A percentile compares a stretch with the other conserved stretches of the same genome.
These are phyloP conservation scores for Backusella tuberculispora DNA, from an alignment of 192 early-diverging fungal species.

Conservation along the genomic window DNA sequence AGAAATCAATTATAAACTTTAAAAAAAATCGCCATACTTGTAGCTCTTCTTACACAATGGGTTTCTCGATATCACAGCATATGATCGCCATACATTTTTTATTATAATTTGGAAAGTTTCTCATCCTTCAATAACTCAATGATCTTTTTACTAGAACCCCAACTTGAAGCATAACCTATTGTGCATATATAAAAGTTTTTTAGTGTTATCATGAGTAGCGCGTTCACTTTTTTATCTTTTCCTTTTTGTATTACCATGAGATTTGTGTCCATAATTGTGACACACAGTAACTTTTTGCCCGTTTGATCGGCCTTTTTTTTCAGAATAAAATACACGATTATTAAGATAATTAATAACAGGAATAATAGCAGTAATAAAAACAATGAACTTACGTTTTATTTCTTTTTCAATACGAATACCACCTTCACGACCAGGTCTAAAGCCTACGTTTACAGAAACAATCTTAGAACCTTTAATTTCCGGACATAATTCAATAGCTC, in stretches of 20 bases:
- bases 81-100: neutral
- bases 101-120: conserved; percentile 27
- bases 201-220: neutral
- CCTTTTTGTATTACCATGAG: conserved; percentile 20
- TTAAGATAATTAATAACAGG: too few species aligned
- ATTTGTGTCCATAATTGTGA: conserved; percentile 37
- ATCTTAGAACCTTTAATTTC: conserved; percentile 51
- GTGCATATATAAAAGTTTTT: neutral
- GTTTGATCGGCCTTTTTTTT: conserved; percentile 17
- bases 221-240: neutral
- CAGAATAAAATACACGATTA: neutral
- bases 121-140: conserved; percentile 12
- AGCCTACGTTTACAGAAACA: conserved; percentile 60
- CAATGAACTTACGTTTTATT: conserved; percentile 34
- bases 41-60: too few species aligned
- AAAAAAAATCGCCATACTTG: neutral
- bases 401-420: conserved; percentile 66
- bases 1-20: neutral
- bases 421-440: conserved; percentile 57
- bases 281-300: conserved; percentile 28
- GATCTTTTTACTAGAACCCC: conserved; percentile 29
- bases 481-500: conserved; percentile 51
- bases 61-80: too few species aligned
- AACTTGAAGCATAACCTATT: conserved; percentile 32
- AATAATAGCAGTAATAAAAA: neutral